A percentile compares a stretch with the other conserved stretches of the same genome.
phyloP scores from a whole-genome alignment of 2,329 filamentous ascomycete genomes.

The Venturia aucupariae region DNA sequence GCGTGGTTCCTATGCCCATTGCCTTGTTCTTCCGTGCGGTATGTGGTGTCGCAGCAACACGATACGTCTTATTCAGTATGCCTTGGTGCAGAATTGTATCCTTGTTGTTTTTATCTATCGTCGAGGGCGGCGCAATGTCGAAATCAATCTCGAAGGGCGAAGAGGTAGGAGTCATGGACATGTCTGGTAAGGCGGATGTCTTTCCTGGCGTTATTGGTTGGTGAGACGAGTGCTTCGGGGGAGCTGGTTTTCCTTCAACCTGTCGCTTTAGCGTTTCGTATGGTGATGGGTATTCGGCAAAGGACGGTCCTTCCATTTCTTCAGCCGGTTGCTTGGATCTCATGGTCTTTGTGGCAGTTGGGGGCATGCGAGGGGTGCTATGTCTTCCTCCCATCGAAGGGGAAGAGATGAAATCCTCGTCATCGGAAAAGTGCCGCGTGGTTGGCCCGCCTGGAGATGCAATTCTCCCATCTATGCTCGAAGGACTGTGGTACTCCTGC shows the following conservation, averaged over 20 bases:
- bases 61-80: slow-evolving; percentile 91
- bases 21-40: slow-evolving; percentile 36
- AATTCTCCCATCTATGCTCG: slow-evolving; percentile 23
- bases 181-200: slow-evolving; percentile 30
- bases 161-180: slow-evolving; percentile 34
- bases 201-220: slow-evolving; percentile 29
- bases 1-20: slow-evolving; percentile 22
- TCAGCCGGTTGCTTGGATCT: slow-evolving; percentile 8
- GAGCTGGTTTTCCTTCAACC: slow-evolving; percentile 42
- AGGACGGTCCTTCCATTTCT: background rate
- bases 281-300: slow-evolving; percentile 59
- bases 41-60: slow-evolving; percentile 83
- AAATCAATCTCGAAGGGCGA: slow-evolving; percentile 42
- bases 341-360: slow-evolving; percentile 18
- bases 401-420: slow-evolving; percentile 55
- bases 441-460: slow-evolving; percentile 24
- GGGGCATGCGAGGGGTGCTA: slow-evolving; percentile 50
- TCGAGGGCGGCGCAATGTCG: slow-evolving; percentile 26
- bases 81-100: slow-evolving; percentile 75
- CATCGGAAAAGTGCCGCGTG: slow-evolving; percentile 24
- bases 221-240: slow-evolving; percentile 21
- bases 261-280: slow-evolving; percentile 67
- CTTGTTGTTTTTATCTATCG: slow-evolving; percentile 36
- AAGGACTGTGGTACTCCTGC: slow-evolving; percentile 16
- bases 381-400: slow-evolving; percentile 37